phyloP scores from a whole-genome alignment of 495 filamentous ascomycete genomes.

The Opeltia flavorubescens region DNA sequence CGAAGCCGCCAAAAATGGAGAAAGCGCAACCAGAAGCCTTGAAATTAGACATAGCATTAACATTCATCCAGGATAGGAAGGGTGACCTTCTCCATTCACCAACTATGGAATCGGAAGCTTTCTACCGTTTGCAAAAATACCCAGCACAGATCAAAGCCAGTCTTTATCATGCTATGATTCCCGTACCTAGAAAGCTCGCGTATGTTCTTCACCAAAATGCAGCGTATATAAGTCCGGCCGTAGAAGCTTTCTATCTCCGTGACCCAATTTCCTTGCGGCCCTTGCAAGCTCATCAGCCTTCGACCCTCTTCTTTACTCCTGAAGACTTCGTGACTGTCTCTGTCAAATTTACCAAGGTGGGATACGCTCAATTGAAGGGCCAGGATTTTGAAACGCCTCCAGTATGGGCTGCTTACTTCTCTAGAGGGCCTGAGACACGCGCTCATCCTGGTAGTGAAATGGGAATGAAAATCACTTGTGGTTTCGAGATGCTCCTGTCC shows the following conservation, averaged over 20 bases:
- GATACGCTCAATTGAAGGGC: slow-evolving; percentile 83
- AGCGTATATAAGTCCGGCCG: slow-evolving; percentile 61
- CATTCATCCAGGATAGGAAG: slow-evolving; percentile 38
- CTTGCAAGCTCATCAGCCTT: slow-evolving; percentile 36
- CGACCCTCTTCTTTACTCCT: slow-evolving; percentile 49
- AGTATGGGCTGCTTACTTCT: slow-evolving; percentile 38
- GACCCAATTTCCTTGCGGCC: slow-evolving; percentile 67
- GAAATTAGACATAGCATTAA: slow-evolving; percentile 43
- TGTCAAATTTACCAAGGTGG: slow-evolving; percentile 68
- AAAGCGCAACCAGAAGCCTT: slow-evolving; percentile 34
- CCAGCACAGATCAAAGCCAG: slow-evolving; percentile 56
- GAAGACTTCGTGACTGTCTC: slow-evolving; percentile 65
- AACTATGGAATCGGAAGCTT: slow-evolving; percentile 73
- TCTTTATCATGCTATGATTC: slow-evolving; percentile 55
- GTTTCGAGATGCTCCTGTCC: slow-evolving; percentile 75
- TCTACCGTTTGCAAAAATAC: slow-evolving; percentile 73
- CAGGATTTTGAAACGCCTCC: slow-evolving; percentile 66
- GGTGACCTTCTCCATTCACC: slow-evolving; percentile 45
- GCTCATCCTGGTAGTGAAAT: slow-evolving; percentile 43
- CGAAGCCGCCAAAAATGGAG: slow-evolving; percentile 27
- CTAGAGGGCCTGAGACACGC: slow-evolving; percentile 21
- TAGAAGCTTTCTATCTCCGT: slow-evolving; percentile 86
- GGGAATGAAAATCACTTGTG: slow-evolving; percentile 81
- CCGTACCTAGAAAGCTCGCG: slow-evolving; percentile 71
- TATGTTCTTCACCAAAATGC: slow-evolving; percentile 62